Conservation (phyloP, 257 asterid genomes). For the Hygrophila difformis region DNA sequence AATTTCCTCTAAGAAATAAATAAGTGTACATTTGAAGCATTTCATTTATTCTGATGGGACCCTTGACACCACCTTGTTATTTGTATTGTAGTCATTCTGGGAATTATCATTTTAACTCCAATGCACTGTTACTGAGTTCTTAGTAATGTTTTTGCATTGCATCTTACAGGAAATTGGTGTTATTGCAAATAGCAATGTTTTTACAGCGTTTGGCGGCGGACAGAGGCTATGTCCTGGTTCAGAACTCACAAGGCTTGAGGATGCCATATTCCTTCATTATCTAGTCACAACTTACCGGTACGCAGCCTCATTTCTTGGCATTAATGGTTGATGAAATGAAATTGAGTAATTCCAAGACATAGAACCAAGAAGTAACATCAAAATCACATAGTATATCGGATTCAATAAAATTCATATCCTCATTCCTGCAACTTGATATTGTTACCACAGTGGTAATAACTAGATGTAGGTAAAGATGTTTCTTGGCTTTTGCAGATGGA, state of each 20-base stretch:
- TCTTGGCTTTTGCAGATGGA: slow-evolving; percentile 53
- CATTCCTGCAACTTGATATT: neutral
- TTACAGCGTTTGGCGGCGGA: slow-evolving; percentile 97
- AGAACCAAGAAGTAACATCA: neutral
- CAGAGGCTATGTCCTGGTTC: slow-evolving; percentile 93
- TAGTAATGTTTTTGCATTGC: neutral
- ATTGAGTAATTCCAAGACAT: neutral
- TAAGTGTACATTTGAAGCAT: neutral
- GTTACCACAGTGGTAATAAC: neutral
- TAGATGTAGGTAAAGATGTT: slow-evolving; percentile 24
- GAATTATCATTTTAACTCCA: no score
- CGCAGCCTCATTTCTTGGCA: neutral
- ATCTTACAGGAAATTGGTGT: slow-evolving; percentile 38
- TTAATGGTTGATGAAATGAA: no score
- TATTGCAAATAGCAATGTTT: slow-evolving; percentile 38
- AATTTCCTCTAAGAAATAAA: no score
- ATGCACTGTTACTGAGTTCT: neutral
- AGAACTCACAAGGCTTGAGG: slow-evolving; percentile 89
- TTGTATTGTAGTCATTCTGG: no score
- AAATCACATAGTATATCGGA: neutral
- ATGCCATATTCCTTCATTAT: slow-evolving; percentile 83
- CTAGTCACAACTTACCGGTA: slow-evolving; percentile 79
- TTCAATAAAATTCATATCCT: neutral
- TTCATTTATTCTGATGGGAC: neutral
- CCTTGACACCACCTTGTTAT: slow-evolving; percentile 4